A percentile compares a stretch with the other conserved stretches of the same genome.
These are phyloP conservation scores for Ilyonectria destructans DNA, from an alignment of 2,329 filamentous ascomycete species.

Conservation along the genomic window DNA sequence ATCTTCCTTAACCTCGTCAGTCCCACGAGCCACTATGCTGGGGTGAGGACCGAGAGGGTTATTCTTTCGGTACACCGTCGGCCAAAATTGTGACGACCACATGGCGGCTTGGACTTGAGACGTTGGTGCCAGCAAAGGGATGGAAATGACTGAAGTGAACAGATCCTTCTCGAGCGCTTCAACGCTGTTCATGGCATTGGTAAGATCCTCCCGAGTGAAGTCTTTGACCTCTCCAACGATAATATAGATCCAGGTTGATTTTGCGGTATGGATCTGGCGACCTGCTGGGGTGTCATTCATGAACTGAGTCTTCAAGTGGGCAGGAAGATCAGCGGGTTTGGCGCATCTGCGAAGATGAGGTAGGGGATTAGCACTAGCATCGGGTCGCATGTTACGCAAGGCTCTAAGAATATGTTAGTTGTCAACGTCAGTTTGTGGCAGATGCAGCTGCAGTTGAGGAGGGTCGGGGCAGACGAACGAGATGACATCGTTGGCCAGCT, in stretches of 20 bases:
- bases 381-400: slow-evolving; percentile 70
- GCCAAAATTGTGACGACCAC: slow-evolving; percentile 87
- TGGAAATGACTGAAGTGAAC: slow-evolving; percentile 75
- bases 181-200: slow-evolving; percentile 62
- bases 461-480: slow-evolving; percentile 67
- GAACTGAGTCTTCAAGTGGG: slow-evolving; percentile 74
- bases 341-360: slow-evolving; percentile 84
- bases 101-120: slow-evolving; percentile 81
- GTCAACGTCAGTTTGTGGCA: not conserved
- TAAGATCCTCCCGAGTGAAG: slow-evolving; percentile 70
- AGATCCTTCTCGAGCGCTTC: slow-evolving; percentile 68
- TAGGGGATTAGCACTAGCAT: slow-evolving; percentile 76
- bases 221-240: slow-evolving; percentile 68
- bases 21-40: slow-evolving; percentile 79
- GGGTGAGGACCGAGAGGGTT: slow-evolving; percentile 91
- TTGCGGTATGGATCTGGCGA: slow-evolving; percentile 72
- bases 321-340: slow-evolving; percentile 78
- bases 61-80: slow-evolving; percentile 87
- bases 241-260: slow-evolving; percentile 74
- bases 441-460: not conserved
- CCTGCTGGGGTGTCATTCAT: slow-evolving; percentile 72
- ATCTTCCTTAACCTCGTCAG: slow-evolving; percentile 77
- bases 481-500: slow-evolving; percentile 80
- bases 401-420: slow-evolving; percentile 60
- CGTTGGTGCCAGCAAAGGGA: slow-evolving; percentile 82